Evolutionary conservation across 306 rosid species (phyloP), one percentile per base, ranked within the genome.

Genomic region (Pterocarpus santalinus): DNA sequence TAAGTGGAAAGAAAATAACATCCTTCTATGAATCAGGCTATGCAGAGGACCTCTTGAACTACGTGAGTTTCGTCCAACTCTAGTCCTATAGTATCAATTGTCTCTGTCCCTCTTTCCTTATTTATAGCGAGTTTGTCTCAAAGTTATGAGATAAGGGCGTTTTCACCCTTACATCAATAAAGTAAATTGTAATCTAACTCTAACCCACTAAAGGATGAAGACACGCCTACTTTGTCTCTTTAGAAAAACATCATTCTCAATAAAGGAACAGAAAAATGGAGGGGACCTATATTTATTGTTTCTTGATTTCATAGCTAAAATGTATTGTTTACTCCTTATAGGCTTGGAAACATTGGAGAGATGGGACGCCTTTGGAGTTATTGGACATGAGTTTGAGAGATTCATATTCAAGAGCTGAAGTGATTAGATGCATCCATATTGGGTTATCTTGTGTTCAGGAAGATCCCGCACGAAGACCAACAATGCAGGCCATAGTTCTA

Each of bases 381-480:
- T 30, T 86, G 79, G 93, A 89, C 77, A 79, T 61, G 39, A 49
- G 49, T 2, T 8, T 89, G n/a, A 41, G 76, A 65, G 77, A 77
- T 17, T 83, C 84, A 67, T 81, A 60, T 53, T 70, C 64, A 5
- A 80, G 53, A 36, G 68, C n/a, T 35, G 93, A 89, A 86, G 86
- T 91, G 8, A 81, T 13, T 6, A 86, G 89, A 81, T 89, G 93
- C 79, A 82, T 89, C 43, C 82, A 89, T 5, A 82, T 91, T 15
- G 93, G 89, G 5, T 76, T 91, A 55, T 69, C 80, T n/a, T 87
- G 90, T 81, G 85, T 80, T 76, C 87, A 88, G n/a, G 88, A 89
- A 61, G 83, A 84, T 84, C 81, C 83, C 15, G 53, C 60, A 16
- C 80, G 69, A 28, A 84, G 90, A 35, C 95, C 95, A 8, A 82